Conservation (phyloP, 371 early-diverging fungal genomes). For the Mucor velutinosus region DNA sequence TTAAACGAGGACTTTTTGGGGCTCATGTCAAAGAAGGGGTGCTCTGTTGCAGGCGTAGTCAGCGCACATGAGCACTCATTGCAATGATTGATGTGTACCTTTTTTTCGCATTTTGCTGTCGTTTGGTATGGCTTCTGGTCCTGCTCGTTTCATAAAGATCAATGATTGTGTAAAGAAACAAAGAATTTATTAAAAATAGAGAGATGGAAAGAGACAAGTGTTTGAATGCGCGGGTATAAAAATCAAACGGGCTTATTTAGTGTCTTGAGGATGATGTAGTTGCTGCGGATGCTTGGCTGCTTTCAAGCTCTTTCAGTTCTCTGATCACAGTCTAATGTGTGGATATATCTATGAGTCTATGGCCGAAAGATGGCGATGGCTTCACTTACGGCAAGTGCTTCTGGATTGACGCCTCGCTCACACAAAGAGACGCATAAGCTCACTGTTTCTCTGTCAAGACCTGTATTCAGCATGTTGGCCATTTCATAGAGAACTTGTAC, state of each 20-base stretch:
- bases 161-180: background rate
- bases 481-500: conserved; percentile 22
- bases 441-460: conserved; percentile 25
- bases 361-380: too few species aligned
- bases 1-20: conserved; percentile 1
- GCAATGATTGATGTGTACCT: background rate
- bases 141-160: conserved; percentile 11
- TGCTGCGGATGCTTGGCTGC: background rate
- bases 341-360: background rate
- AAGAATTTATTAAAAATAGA: background rate
- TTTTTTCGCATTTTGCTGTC: conserved; percentile 8
- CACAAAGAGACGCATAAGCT: conserved; percentile 29
- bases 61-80: background rate
- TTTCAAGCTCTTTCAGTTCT: conserved; percentile 20
- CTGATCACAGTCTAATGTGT: conserved; percentile 21
- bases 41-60: background rate
- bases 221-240: conserved; percentile 6
- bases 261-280: background rate
- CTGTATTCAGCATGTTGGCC: conserved; percentile 27
- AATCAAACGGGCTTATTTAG: background rate
- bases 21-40: conserved; percentile 29
- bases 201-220: background rate
- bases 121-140: background rate
- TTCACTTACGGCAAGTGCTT: conserved; percentile 28
- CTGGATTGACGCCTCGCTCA: conserved; percentile 34